These are phyloP conservation scores for Pseudonitzschia pungens DNA, from an alignment of 108 stramenopile species.

Conservation along the genomic window DNA sequence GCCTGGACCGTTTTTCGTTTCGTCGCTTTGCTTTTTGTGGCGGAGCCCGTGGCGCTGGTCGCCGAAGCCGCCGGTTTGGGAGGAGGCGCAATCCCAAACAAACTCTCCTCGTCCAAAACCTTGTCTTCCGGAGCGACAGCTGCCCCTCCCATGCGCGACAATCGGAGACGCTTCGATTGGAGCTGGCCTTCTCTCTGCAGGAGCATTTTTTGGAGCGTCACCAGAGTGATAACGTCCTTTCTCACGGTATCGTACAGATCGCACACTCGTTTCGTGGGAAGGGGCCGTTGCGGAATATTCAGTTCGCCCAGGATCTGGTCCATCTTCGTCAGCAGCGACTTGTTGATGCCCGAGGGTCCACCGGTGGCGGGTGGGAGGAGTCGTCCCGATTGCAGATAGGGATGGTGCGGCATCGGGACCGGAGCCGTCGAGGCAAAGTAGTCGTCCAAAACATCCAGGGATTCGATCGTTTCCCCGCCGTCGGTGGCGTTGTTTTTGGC, in stretches of 20 bases:
- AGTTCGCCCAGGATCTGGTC: slow-evolving; percentile 67
- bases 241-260: slow-evolving; percentile 86
- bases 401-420: slow-evolving; percentile 70
- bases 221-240: slow-evolving; percentile 72
- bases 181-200: slow-evolving; percentile 76
- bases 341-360: slow-evolving; percentile 68
- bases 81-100: slow-evolving; percentile 50
- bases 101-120: slow-evolving; percentile 46
- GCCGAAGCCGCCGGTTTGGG: slow-evolving; percentile 25
- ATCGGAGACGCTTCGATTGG: slow-evolving; percentile 47
- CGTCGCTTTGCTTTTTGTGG: slow-evolving; percentile 20
- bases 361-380: slow-evolving; percentile 68
- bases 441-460: slow-evolving; percentile 39
- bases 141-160: slow-evolving; percentile 46
- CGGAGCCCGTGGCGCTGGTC: slow-evolving; percentile 14
- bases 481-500: slow-evolving; percentile 9
- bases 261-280: slow-evolving; percentile 83
- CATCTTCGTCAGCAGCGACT: slow-evolving; percentile 77
- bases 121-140: slow-evolving; percentile 9
- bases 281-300: slow-evolving; percentile 56
- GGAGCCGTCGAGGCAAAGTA: slow-evolving; percentile 71
- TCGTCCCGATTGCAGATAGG: slow-evolving; percentile 87
- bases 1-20: slow-evolving; percentile 1
- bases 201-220: slow-evolving; percentile 76
- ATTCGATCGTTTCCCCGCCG: background rate